Base-by-base conservation (phyloP, 2,329 filamentous ascomycete genomes). In the Colletotrichum sp. region DNA sequence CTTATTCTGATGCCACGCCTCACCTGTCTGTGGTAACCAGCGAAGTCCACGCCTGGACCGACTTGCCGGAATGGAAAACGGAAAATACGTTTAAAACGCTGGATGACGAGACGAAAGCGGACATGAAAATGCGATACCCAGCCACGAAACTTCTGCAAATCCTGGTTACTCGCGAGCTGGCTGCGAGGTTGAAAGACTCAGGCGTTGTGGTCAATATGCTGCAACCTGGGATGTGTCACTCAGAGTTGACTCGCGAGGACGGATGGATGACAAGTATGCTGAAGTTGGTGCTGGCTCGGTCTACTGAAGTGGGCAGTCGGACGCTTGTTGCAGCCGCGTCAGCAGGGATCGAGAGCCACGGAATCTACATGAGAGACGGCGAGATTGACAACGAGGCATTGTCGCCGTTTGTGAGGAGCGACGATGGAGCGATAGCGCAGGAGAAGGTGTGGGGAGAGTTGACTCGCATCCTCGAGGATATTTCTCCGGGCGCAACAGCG, bases 261-360 rank as follows among this genome's bases (percentile, higher is more conserved):
- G 21, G 21, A 0, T 18, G 21, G 21, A 28, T 6, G 13, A 28
- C 26, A 1, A 0, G 0, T 28, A 1, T 57, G 21, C 0, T 57
- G 1, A 24, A 28, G 21, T 16, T 18, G 1, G 16, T 57, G 0
- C 52, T 57, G 21, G 21, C 21, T 6, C 52, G 52, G 7, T 24
- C 52, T 24, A 57, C 52, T 28, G 52, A 57, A 4, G 7, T 16
- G 0, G 21, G 21, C 52, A 28, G 52, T 28, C 52, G 52, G 13
- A 28, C 52, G 0, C 21, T 57, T 24, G 52, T 28, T 18, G 21
- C 26, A 57, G 52, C 21, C 0, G 52, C 52, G 21, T 15, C 12
- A 24, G 21, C 21, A 1, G 21, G 7, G 7, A 18, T 24, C 1
- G 52, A 5, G 0, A 15, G 13, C 52, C 21, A 57, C 9, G 52